Evolutionary conservation across 2,329 filamentous ascomycete species (phyloP).

Genomic region (Colletotrichum noveboracense): DNA sequence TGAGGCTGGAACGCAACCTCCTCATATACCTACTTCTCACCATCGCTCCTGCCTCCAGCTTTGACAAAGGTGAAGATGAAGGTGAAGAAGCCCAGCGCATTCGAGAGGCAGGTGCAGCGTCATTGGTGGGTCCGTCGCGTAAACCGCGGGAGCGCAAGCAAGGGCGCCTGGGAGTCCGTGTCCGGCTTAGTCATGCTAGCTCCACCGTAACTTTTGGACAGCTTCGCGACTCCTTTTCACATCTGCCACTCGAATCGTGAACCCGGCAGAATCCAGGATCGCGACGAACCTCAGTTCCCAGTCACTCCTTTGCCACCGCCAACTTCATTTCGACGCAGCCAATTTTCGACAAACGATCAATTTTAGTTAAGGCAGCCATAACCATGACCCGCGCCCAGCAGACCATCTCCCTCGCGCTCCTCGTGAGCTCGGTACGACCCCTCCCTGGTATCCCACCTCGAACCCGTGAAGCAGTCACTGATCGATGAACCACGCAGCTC

Average conservation of each 20-base stretch:
- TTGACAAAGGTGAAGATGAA: background rate
- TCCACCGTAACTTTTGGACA: slow-evolving; percentile 11
- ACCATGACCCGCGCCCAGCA: slow-evolving; percentile 95
- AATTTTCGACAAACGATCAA: background rate
- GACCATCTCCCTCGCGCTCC: slow-evolving; percentile 84
- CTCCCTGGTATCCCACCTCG: background rate
- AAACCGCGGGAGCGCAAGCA: background rate
- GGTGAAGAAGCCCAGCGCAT: background rate
- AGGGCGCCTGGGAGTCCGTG: background rate
- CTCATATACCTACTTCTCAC: too few relatives aligned
- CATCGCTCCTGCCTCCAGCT: background rate
- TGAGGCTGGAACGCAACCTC: background rate
- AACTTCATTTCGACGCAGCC: background rate
- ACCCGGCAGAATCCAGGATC: background rate
- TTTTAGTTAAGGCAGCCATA: background rate
- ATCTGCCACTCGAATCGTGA: background rate
- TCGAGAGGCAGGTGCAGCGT: background rate
- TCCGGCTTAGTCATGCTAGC: background rate
- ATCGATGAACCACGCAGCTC: slow-evolving; percentile 60
- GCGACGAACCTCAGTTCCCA: slow-evolving; percentile 8
- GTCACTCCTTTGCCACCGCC: slow-evolving; percentile 11
- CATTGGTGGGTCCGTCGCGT: background rate
- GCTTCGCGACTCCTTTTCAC: slow-evolving; percentile 24
- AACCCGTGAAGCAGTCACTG: slow-evolving; percentile 8
- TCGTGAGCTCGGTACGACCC: slow-evolving; percentile 80